phyloP scores from a whole-genome alignment of 495 filamentous ascomycete species.

The Eremomyces bilateralis region DNA sequence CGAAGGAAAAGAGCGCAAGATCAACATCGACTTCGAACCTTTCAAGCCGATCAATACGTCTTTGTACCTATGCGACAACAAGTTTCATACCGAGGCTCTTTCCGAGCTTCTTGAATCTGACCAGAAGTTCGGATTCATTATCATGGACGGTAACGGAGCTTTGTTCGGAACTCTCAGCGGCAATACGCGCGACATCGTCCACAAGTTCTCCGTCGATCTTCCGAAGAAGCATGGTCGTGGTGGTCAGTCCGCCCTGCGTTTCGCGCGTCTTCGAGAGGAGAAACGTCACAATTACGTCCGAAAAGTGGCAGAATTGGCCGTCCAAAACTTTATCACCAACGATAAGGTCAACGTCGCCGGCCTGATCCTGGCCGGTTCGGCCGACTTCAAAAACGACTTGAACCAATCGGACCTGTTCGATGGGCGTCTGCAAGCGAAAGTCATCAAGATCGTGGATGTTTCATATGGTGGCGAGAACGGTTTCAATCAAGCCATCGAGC shows the following conservation, averaged over 20 bases:
- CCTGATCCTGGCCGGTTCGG: slow-evolving; percentile 83
- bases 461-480: slow-evolving; percentile 98
- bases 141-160: slow-evolving; percentile 98
- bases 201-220: slow-evolving; percentile 91
- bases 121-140: slow-evolving; percentile 96
- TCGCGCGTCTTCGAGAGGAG: slow-evolving; percentile 96
- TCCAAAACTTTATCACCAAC: slow-evolving; percentile 93
- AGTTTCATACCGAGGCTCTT: slow-evolving; percentile 95
- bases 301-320: slow-evolving; percentile 91
- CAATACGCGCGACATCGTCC: slow-evolving; percentile 89
- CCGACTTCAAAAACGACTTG: slow-evolving; percentile 98
- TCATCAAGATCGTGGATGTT: slow-evolving; percentile 97
- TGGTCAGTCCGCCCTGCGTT: slow-evolving; percentile 97
- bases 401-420: slow-evolving; percentile 98
- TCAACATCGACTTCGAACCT: slow-evolving; percentile 98
- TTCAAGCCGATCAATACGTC: slow-evolving; percentile 99
- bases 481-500: slow-evolving; percentile 96
- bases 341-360: slow-evolving; percentile 97
- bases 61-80: slow-evolving; percentile 97
- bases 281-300: slow-evolving; percentile 99
- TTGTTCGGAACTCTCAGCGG: slow-evolving; percentile 91
- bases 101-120: slow-evolving; percentile 93
- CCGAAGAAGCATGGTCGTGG: slow-evolving; percentile 99
- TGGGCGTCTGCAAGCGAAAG: slow-evolving; percentile 68
- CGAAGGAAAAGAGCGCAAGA: slow-evolving; percentile 95